Evolutionary conservation across 163 green algal genomes (phyloP).

Genomic region (Scenedesmus sp.): DNA sequence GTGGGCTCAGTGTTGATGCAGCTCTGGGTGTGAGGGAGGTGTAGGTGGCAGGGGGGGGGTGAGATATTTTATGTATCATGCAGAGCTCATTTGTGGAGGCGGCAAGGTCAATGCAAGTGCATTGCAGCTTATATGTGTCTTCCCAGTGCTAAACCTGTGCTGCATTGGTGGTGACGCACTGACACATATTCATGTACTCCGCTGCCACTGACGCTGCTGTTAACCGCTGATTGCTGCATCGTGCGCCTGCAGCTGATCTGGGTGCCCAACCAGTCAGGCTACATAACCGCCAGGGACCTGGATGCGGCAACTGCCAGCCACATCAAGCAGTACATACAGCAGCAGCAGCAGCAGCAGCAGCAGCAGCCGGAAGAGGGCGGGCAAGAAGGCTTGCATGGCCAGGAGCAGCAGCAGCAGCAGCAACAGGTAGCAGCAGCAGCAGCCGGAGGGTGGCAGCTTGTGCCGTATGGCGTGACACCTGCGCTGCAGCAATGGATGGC

Average conservation of each 20-base stretch:
- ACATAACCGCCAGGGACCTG: slow-evolving; percentile 28
- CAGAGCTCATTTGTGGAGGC: too few relatives aligned
- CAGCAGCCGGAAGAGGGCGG: background rate
- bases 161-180: too few relatives aligned
- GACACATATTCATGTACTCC: background rate
- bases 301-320: background rate
- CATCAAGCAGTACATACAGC: slow-evolving; percentile 18
- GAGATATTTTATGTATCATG: too few relatives aligned
- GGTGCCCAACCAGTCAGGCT: slow-evolving; percentile 3
- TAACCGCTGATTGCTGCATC: background rate
- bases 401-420: background rate
- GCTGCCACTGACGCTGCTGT: background rate
- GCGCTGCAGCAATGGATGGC: slow-evolving; percentile 41
- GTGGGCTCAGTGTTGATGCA: too few relatives aligned
- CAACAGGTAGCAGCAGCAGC: background rate
- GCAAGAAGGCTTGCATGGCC: background rate
- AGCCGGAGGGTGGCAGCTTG: background rate
- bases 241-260: slow-evolving; percentile 5
- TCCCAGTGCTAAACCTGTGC: too few relatives aligned
- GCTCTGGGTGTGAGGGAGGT: too few relatives aligned
- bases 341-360: background rate
- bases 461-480: slow-evolving; percentile 23
- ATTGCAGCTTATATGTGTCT: too few relatives aligned
- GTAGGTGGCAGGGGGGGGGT: too few relatives aligned
- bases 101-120: too few relatives aligned